These are phyloP conservation scores for Conringia planisiliqua DNA, from an alignment of 345 rosid genomes.

Conservation along the genomic window DNA sequence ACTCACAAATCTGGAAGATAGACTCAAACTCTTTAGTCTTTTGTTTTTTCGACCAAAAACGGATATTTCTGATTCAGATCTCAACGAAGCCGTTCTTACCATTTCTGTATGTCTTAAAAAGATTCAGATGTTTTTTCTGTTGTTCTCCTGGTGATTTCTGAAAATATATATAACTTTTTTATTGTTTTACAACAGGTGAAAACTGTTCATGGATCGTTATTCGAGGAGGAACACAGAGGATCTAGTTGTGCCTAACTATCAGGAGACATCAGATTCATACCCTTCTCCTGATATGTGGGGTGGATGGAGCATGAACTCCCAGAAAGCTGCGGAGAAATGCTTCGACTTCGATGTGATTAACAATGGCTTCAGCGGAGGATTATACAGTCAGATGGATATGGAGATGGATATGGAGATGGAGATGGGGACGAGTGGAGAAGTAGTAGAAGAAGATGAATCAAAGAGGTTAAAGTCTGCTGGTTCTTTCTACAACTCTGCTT, in stretches of 20 bases:
- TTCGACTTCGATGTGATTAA: constrained; percentile 34
- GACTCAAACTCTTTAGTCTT: not conserved
- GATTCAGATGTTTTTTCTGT: not conserved
- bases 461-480: constrained; percentile 13
- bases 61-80: not conserved
- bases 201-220: constrained; percentile 28
- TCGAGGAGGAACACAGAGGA: constrained; percentile 24
- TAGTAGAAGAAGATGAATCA: constrained; percentile 13
- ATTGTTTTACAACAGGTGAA: not conserved
- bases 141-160: not conserved
- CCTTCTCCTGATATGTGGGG: constrained; percentile 31
- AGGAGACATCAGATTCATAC: constrained; percentile 31
- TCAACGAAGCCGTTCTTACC: constrained; percentile 7
- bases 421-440: not conserved
- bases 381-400: constrained; percentile 28
- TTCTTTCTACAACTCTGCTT: not conserved
- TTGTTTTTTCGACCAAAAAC: not conserved
- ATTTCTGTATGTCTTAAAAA: not conserved
- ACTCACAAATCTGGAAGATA: not conserved
- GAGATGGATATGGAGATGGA: constrained; percentile 6
- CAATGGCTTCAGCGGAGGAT: constrained; percentile 36
- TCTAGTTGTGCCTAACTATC: constrained; percentile 34
- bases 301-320: constrained; percentile 26
- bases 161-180: not conserved
- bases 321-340: constrained; percentile 26